Percentiles rank a stretch among this genome's conserved stretches.
phyloP scores from a whole-genome alignment of 768 basidiomycete species.

The Russula sp. region DNA sequence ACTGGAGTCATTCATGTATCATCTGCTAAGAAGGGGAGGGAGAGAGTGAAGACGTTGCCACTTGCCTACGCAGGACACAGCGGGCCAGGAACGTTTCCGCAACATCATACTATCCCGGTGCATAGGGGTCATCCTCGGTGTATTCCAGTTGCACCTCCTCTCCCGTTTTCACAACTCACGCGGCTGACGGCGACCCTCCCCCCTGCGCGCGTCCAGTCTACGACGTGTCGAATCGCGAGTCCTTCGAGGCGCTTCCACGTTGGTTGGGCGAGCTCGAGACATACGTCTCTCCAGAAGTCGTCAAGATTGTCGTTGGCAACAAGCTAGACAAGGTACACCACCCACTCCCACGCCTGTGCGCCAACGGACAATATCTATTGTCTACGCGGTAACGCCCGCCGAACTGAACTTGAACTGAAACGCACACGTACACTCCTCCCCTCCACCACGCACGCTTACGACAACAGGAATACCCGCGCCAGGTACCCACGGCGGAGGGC shows the following conservation, averaged over 20 bases:
- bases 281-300: slow-evolving; percentile 78
- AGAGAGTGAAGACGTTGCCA: no score
- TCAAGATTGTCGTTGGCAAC: slow-evolving; percentile 92
- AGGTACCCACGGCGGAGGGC: slow-evolving; percentile 76
- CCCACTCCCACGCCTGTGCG: no score
- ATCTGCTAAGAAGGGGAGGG: no score
- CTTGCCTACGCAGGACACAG: slow-evolving; percentile 61
- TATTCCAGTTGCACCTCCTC: slow-evolving; percentile 3
- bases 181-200: not conserved
- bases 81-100: slow-evolving; percentile 94
- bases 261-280: slow-evolving; percentile 95
- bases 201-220: slow-evolving; percentile 55
- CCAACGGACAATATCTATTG: no score
- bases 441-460: no score
- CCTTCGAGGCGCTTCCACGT: slow-evolving; percentile 88
- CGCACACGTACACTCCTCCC: not conserved
- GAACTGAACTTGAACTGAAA: no score
- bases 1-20: no score
- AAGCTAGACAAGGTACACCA: slow-evolving; percentile 80
- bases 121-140: slow-evolving; percentile 75
- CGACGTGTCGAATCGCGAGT: slow-evolving; percentile 88
- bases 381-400: no score
- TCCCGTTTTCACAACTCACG: no score
- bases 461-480: slow-evolving; percentile 77
- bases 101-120: slow-evolving; percentile 95